Base-by-base conservation (phyloP, 371 early-diverging fungal species). In the Actinomortierella ambigua region DNA sequence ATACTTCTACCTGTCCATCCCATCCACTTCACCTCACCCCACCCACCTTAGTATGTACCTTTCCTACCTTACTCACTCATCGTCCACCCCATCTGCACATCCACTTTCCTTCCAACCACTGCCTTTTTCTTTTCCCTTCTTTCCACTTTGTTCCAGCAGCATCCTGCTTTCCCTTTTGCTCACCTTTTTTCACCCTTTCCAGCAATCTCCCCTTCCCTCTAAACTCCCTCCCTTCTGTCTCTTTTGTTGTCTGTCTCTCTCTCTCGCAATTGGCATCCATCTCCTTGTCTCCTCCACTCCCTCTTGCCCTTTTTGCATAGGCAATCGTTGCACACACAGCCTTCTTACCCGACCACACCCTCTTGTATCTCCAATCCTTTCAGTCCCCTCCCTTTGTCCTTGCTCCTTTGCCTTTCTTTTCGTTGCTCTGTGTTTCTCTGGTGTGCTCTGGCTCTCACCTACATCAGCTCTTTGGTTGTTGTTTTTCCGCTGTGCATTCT, bases 91-190 rank as follows among this genome's bases (percentile, higher is more conserved):
- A 13, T 41, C 48, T 26, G 23, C 18, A 9, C 57, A 15, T 39
- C 28, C 52, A 28, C 41, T 20, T 29, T 59, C 22, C 51, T 51
- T 28, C 34, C 17, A 59, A 49, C 50, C 59, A 42, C 3, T 48
- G 29, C 59, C 48, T 50, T 47, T 28, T 59, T 34, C 18, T 18
- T 44, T 47, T 57, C n/a, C 34, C 47, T 24, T 46, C 27, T 23
- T 55, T 28, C 29, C 51, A 24, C 15, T 49, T 56, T 55, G 46
- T 57, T 57, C 57, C 17, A 15, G 29, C 18, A 20, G 48, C 8
- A 40, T 27, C 44, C 15, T 24, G 34, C 4, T 11, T 24, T 42
- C 54, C 43, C 26, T 22, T 39, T 34, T 34, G 26, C 17, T 34
- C 40, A 18, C 40, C n/a, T 39, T 26, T 28, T 50, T 14, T 26